Percentiles rank a stretch among this genome's conserved stretches.
Evolutionary conservation across 108 stramenopile genomes (phyloP).

Genomic region (Nannochloropsis salina): DNA sequence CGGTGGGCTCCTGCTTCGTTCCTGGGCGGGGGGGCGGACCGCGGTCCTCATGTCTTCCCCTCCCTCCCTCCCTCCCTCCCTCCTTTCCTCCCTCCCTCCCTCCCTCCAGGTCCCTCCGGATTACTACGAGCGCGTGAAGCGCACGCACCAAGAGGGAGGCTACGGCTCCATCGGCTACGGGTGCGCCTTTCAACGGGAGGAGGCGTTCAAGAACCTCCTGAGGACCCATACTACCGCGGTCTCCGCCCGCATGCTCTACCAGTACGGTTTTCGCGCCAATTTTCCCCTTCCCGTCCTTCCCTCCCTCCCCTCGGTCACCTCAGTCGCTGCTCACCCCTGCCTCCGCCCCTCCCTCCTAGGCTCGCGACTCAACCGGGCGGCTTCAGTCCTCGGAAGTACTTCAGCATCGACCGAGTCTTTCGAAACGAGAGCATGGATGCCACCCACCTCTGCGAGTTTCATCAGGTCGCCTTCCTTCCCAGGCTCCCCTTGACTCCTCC

Average conservation of each 20-base stretch:
- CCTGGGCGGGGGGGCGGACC: no score
- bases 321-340: no score
- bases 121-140: conserved; percentile 92
- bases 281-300: no score
- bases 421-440: conserved; percentile 99
- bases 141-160: conserved; percentile 93
- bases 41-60: no score
- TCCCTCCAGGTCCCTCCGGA: conserved; percentile 65
- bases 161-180: conserved; percentile 89
- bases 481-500: neutral
- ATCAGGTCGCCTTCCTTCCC: conserved; percentile 51
- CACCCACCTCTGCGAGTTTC: conserved; percentile 99
- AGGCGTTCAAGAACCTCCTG: conserved; percentile 94
- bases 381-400: conserved; percentile 91
- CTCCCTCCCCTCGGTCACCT: no score
- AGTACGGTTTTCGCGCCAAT: no score
- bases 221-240: conserved; percentile 97
- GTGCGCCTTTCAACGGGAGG: conserved; percentile 77
- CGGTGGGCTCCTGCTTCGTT: no score
- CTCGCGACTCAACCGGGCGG: conserved; percentile 84
- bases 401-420: conserved; percentile 97
- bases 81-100: neutral
- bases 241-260: conserved; percentile 90
- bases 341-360: neutral
- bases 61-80: conserved; percentile 3